Percentiles rank a stretch among this genome's conserved stretches.
Evolutionary conservation across 1,284 basidiomycete genomes (phyloP).

Genomic region (Leccinum holopus): DNA sequence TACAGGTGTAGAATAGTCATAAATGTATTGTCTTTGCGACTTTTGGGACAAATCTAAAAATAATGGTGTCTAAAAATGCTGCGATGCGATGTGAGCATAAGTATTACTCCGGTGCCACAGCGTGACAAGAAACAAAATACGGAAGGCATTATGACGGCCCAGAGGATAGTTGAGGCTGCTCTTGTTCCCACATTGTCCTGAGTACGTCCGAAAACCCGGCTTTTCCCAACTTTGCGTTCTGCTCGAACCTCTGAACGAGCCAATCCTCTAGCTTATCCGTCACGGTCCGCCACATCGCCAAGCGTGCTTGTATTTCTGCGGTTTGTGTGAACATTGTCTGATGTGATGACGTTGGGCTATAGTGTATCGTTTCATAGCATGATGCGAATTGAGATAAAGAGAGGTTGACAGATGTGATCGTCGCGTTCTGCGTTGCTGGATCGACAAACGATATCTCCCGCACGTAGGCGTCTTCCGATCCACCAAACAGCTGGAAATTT

Average conservation of each 20-base stretch:
- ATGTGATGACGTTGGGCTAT: slow-evolving; percentile 62
- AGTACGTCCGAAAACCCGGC: slow-evolving; percentile 86
- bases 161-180: slow-evolving; percentile 39
- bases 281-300: slow-evolving; percentile 73
- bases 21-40: slow-evolving; percentile 26
- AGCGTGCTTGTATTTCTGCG: slow-evolving; percentile 81
- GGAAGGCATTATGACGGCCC: slow-evolving; percentile 19
- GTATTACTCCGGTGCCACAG: slow-evolving; percentile 4
- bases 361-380: slow-evolving; percentile 87
- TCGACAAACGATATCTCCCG: slow-evolving; percentile 93
- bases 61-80: slow-evolving; percentile 23
- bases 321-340: slow-evolving; percentile 75
- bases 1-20: slow-evolving; percentile 32
- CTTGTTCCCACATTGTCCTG: slow-evolving; percentile 66
- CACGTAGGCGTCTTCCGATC: slow-evolving; percentile 90
- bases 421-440: slow-evolving; percentile 72
- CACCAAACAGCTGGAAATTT: slow-evolving; percentile 70
- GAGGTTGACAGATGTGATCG: slow-evolving; percentile 88
- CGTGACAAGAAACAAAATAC: slow-evolving; percentile 1
- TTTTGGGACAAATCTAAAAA: slow-evolving; percentile 27
- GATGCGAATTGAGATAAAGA: slow-evolving; percentile 87
- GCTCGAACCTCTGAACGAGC: slow-evolving; percentile 81
- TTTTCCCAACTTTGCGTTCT: slow-evolving; percentile 85
- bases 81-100: slow-evolving; percentile 7
- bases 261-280: slow-evolving; percentile 81